These are phyloP conservation scores for Fusarium udum DNA, from an alignment of 2,329 filamentous ascomycete species.

Conservation along the genomic window DNA sequence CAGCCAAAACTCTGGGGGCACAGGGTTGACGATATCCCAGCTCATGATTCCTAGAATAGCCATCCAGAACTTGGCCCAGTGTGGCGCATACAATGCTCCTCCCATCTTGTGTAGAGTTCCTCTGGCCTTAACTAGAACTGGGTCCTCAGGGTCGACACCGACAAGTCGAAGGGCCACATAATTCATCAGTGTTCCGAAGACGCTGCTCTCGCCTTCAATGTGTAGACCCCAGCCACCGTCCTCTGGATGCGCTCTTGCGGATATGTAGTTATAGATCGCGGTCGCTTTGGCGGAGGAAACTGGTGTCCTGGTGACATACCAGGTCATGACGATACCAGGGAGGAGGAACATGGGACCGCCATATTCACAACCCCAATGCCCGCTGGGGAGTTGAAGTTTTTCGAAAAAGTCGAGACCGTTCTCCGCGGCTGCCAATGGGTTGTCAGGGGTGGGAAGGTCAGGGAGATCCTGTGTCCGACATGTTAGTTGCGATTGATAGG, in stretches of 20 bases:
- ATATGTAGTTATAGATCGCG: constrained; percentile 93
- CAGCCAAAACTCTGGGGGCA: constrained; percentile 93
- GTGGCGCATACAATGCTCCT: constrained; percentile 83
- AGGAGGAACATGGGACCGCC: constrained; percentile 97
- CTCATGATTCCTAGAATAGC: constrained; percentile 81
- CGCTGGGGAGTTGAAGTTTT: constrained; percentile 84
- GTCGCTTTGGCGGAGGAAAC: constrained; percentile 82
- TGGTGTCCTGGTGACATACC: constrained; percentile 89
- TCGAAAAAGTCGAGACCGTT: constrained; percentile 93
- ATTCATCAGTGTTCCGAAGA: constrained; percentile 90
- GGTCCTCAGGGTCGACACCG: constrained; percentile 84
- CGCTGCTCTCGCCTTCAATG: constrained; percentile 90
- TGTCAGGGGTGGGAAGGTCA: constrained; percentile 73
- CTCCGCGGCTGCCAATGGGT: constrained; percentile 77
- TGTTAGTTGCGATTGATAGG: constrained; percentile 10
- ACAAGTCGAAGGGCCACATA: constrained; percentile 84
- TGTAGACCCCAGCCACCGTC: constrained; percentile 99
- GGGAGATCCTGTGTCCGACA: constrained; percentile 71
- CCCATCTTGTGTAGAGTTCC: constrained; percentile 84
- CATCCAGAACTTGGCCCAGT: constrained; percentile 98
- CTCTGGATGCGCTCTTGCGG: constrained; percentile 81
- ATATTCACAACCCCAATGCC: constrained; percentile 98
- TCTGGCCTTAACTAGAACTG: constrained; percentile 85
- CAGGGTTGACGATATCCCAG: constrained; percentile 95
- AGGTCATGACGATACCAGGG: constrained; percentile 83